Conservation (phyloP, 345 rosid species). For the Euphorbia pulcherrima region DNA sequence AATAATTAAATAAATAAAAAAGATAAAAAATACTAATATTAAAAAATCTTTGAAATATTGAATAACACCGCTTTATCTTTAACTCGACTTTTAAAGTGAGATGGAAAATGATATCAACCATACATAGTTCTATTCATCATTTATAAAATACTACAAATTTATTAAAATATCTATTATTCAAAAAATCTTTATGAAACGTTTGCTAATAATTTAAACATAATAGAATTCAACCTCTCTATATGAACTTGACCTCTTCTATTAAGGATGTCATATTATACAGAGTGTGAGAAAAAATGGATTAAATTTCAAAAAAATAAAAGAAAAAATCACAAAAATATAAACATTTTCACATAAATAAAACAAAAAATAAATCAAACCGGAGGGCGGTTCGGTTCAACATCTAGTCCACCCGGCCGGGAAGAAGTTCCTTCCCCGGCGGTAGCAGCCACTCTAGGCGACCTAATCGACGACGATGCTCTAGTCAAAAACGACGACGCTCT, state of each 20-base stretch:
- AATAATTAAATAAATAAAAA: no score
- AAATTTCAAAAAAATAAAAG: neutral
- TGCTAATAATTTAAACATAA: neutral
- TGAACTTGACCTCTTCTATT: constrained; percentile 1
- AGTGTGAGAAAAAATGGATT: neutral
- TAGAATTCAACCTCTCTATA: neutral
- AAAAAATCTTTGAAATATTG: no score
- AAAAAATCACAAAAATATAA: neutral
- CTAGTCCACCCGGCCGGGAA: constrained; percentile 22
- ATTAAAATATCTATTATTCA: no score
- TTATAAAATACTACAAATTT: no score
- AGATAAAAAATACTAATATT: no score
- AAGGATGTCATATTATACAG: neutral
- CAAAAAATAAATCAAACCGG: constrained; percentile 40
- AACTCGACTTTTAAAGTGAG: no score
- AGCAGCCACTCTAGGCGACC: constrained; percentile 41
- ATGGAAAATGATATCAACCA: no score
- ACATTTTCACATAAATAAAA: neutral
- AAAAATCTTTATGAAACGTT: no score
- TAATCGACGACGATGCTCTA: constrained; percentile 23
- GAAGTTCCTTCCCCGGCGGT: constrained; percentile 35
- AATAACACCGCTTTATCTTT: no score
- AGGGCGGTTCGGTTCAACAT: constrained; percentile 32
- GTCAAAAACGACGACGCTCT: constrained; percentile 47
- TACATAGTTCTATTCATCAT: no score